Base-by-base conservation (phyloP, 1,284 basidiomycete species). In the Boletus sp. region DNA sequence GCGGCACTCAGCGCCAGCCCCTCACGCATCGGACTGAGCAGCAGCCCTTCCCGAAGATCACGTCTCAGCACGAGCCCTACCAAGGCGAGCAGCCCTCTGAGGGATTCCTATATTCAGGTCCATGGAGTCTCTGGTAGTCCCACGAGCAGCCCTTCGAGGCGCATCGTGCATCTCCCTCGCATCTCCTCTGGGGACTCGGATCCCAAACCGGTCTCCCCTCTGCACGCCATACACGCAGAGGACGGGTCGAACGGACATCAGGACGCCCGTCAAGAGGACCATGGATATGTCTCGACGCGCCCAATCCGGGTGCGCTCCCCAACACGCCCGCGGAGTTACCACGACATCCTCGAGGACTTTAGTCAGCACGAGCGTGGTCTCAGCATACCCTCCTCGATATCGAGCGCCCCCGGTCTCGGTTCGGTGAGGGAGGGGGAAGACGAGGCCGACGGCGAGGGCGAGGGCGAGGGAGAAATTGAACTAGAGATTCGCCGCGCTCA, bases 271-370 rank as follows among this genome's bases (percentile, higher is more conserved):
- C 49, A 26, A 49, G 59, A 50, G 16, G 58, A 52, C 3, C 8
- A 43, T 0, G 62, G 46, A 8, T 38, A 47, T 3, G 8, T 44
- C 7, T 44, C 41, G 13, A 51, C 57, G 0, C 57, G 61, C 41
- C 64, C 61, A 0, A 62, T 65, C n/a, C 71, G 74, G 14, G 57
- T 72, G 16, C 62, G 73, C 9, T 41, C 67, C 14, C 67, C 61
- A 41, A 64, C 74, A 25, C 72, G 81, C 5, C 76, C 82, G 7
- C 67, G 76, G 57, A 85, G 82, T 55, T 84, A 80, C 59, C 69
- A 80, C 50, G 79, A 84, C 57, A 77, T 84, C 46, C 63, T 83
- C 36, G 80, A 82, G 50, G 81, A 82, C 55, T 84, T 85, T 56
- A 72, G 74, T 45, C 67, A 74, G 30, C 67, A 60, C 36, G 61